Conservation (phyloP, 164 flowering plant species). For the Cinnamomum chago region DNA sequence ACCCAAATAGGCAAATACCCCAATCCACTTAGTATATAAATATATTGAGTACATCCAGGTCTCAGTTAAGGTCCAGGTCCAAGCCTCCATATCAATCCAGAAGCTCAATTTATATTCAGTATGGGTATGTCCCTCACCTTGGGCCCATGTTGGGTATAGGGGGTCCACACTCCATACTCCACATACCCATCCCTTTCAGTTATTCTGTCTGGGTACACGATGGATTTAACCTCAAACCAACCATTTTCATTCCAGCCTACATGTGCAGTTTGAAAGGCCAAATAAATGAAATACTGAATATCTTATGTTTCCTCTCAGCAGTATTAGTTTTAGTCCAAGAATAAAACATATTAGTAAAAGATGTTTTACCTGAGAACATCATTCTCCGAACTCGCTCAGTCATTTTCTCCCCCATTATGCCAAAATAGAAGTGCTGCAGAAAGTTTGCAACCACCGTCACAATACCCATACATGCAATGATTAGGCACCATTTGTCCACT, state of each 20-base stretch:
- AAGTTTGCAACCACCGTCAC: slow-evolving; percentile 94
- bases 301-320: neutral
- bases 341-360: neutral
- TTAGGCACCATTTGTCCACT: slow-evolving; percentile 88
- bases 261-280: neutral
- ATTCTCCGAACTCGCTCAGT: slow-evolving; percentile 95
- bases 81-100: no score
- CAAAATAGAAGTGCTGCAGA: slow-evolving; percentile 96
- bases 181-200: no score
- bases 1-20: no score
- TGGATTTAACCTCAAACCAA: neutral
- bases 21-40: no score
- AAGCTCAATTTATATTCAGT: no score
- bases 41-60: no score
- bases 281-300: no score
- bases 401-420: slow-evolving; percentile 99
- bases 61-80: no score
- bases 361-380: slow-evolving; percentile 87
- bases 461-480: slow-evolving; percentile 91
- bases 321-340: neutral
- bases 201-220: neutral
- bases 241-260: neutral
- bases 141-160: no score
- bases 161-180: no score
- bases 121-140: no score